Base-by-base conservation (phyloP, 768 basidiomycete species). In the Mycena capillaripes region DNA sequence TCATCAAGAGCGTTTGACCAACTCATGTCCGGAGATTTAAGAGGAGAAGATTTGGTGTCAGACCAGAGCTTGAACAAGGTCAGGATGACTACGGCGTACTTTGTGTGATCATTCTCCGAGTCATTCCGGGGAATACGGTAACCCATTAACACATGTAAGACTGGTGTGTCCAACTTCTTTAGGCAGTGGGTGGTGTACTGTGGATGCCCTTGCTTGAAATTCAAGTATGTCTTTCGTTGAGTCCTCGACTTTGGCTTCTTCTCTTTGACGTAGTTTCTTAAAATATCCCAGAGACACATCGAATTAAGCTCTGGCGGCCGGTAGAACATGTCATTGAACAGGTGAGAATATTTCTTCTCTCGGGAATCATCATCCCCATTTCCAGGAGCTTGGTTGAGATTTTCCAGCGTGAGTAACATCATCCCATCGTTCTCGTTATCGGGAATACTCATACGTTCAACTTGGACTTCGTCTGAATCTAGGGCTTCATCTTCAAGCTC, bases 241-340 rank as follows among this genome's bases (percentile, higher is more conserved):
- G n/a, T n/a, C n/a, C n/a, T n/a, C n/a, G n/a, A n/a, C n/a, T n/a
- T n/a, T n/a, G n/a, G n/a, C n/a, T n/a, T n/a, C n/a, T n/a, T n/a
- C n/a, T n/a, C 46, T 48, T 21, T 23, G 46, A 21, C 21, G 46
- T 48, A 48, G 8, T 48, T 48, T 48, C 46, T 48, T 21, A 68
- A 34, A 1, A 73, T 32, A 57, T 73, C 71, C 71, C 66, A 73
- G 34, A 36, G 4, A 29, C 55, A 66, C 12, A 34, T 56, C 1
- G 4, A 8, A 48, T 36, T 42, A 11, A 73, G 42, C 23, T 68
- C 71, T 1, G 38, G 21, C 9, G 71, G 71, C 32, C 66, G 66
- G 29, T 50, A 64, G 29, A 56, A 73, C 1, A 69, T 57, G 34
- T 73, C 71, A 38, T 63, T n/a, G 30, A 73, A 73, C 19, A 67